These are phyloP conservation scores for Massospora cicadina DNA, from an alignment of 371 early-diverging fungal genomes.

Conservation along the genomic window DNA sequence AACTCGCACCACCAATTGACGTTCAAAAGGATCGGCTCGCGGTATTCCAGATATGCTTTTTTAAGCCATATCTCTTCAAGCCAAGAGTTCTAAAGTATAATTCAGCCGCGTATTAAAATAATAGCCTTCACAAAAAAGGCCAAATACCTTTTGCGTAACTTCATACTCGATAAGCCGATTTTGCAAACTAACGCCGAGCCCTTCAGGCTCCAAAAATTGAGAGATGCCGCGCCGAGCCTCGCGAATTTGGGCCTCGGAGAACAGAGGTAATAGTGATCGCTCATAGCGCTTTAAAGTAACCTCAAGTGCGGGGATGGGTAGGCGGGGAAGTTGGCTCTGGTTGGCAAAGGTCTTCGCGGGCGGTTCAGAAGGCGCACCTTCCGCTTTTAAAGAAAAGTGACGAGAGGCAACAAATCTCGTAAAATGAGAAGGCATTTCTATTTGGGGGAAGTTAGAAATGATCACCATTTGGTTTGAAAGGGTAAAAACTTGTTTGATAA, in stretches of 20 bases:
- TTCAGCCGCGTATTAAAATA: too few species aligned
- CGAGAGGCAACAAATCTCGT: too few species aligned
- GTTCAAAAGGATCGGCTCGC: slow-evolving; percentile 63
- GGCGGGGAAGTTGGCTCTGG: slow-evolving; percentile 24
- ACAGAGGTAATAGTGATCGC: slow-evolving; percentile 25
- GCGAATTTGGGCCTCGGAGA: slow-evolving; percentile 20
- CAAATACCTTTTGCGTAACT: slow-evolving; percentile 13
- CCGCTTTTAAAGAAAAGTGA: too few species aligned
- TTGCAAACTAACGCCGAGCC: slow-evolving; percentile 28
- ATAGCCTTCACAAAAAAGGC: too few species aligned
- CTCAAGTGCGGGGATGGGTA: slow-evolving; percentile 35
- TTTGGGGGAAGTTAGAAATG: too few species aligned
- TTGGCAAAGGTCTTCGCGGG: slow-evolving; percentile 15
- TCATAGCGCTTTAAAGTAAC: slow-evolving; percentile 28
- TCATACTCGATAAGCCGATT: slow-evolving; percentile 40
- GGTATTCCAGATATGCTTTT: slow-evolving; percentile 79
- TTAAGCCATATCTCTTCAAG: slow-evolving; percentile 71
- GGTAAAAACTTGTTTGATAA: too few species aligned
- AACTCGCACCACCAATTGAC: slow-evolving; percentile 76
- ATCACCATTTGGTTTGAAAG: too few species aligned
- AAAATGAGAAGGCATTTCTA: too few species aligned
- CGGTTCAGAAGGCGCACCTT: too few species aligned
- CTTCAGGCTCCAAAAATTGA: slow-evolving; percentile 27
- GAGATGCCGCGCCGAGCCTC: slow-evolving; percentile 17
- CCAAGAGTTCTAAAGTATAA: slow-evolving; percentile 58